Base-by-base conservation (phyloP, 164 flowering plant genomes). In the Magnolia changhungtana region DNA sequence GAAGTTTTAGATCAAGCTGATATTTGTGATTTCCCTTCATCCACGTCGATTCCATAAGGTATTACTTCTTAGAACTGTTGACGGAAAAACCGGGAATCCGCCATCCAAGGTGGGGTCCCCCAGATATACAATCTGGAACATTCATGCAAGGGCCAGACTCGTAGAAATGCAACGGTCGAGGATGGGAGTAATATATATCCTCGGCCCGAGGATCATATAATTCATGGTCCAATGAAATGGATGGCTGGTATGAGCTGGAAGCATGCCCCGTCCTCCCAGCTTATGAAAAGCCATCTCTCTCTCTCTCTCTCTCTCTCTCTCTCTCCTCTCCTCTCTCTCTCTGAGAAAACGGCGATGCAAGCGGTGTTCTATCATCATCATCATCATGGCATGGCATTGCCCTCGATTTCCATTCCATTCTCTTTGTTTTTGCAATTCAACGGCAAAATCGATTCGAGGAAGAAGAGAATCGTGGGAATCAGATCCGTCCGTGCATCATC, bases 401-500 rank as follows among this genome's bases (percentile, higher is more conserved):
- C 50, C 50, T 67, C 71, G 50, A 24, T 68, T 29, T 31, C 71
- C 16, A 19, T 68, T 31, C 71, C 71, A 27, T 27, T 19, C 31
- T 68, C 9, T 45, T 14, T 19, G 18, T 31, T 31, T 27, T 19
- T 27, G 50, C 24, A 14, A 8, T 31, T 68, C 31, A 8, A 27
- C 16, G 50, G 18, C 24, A 27, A 16, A 31, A 31, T 3, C 16
- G n/a, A 27, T 1, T 14, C 8, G 50, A 66, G 8, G 69, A 27
- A 66, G 31, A 16, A 27, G 31, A 19, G 20, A 31, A 68, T 29
- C 27, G 20, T 37, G 4, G 31, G 71, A 70, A 49, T 7, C 72
- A 70, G 72, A 70, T 50, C 24, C 8, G 27, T 70, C 59, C 21
- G 27, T 19, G 69, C 84, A 19, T 75, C 92, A 0, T 55, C 87